Base-by-base conservation (phyloP, 2,329 filamentous ascomycete species). In the Monosporascus sp. region DNA sequence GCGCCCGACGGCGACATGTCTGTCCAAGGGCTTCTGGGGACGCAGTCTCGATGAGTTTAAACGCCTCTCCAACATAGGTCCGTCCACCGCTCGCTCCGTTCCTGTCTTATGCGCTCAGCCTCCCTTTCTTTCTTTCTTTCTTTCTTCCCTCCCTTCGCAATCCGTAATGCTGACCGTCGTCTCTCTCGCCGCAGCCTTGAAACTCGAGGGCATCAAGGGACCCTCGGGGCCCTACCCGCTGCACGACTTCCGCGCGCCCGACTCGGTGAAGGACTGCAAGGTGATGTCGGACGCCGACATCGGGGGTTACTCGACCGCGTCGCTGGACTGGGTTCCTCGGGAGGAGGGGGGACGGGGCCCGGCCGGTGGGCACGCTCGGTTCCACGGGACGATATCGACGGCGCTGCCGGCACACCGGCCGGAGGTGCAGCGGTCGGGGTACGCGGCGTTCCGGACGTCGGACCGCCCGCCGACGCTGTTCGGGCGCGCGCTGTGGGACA, bases 311-410 rank as follows among this genome's bases (percentile, higher is more conserved):
- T 96, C 92, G 37, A 82, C 81, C 18, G 87, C 84, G 43, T 74
- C 82, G 45, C 76, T 97, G 55, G 87, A 92, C 62, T 85, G 83
- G 67, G 74, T 84, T 41, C 73, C 68, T 4, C 49, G 63, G 17
- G 9, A 31, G 9, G 27, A 31, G 3, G 9, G 27, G 27, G 31
- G 11, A 35, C 31, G 1, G 9, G 11, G 9, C 31, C 31, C 31
- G 31, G 31, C 31, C 31, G 31, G 31, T 11, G 31, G 31, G 31
- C 89, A 96, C 71, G 84, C 85, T 18, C 82, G 87, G 55, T 99
- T 97, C 74, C 84, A 92, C 72, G 94, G 94, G 58, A 83, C 70
- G 52, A 97, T 99, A 66, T 96, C 90, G 2, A 95, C 87, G 14
- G 83, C 89, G 52, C 81, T 99, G 1, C 94, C 94, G 0, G 72